Evolutionary conservation across 768 basidiomycete species (phyloP).

Genomic region (Pleurotus eryngii): DNA sequence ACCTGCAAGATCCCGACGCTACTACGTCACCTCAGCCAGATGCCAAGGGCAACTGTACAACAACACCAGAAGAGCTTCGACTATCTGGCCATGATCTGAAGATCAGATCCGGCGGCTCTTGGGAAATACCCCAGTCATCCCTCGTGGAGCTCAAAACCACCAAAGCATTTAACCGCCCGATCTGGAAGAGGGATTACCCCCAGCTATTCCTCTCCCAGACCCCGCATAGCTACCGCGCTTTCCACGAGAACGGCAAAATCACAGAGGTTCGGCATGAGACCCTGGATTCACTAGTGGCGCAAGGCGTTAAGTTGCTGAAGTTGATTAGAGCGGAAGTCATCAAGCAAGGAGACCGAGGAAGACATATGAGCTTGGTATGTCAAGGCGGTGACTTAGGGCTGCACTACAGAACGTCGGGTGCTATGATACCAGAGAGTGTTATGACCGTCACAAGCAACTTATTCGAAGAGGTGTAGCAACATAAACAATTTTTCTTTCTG

Average conservation of each 20-base stretch:
- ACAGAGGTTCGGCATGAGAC: conserved; percentile 37
- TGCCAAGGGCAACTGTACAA: not conserved
- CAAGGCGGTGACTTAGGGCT: conserved; percentile 41
- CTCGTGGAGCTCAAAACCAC: conserved; percentile 48
- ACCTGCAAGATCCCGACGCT: conserved; percentile 20
- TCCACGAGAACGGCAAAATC: conserved; percentile 56
- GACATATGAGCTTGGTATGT: conserved; percentile 52
- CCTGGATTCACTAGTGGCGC: conserved; percentile 35
- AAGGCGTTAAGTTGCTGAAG: conserved; percentile 29
- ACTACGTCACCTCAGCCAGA: conserved; percentile 20
- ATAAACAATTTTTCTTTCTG: too few species aligned
- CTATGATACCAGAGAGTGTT: too few species aligned
- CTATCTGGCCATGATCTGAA: conserved; percentile 12
- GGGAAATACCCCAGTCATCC: conserved; percentile 37
- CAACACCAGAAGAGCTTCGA: conserved; percentile 22
- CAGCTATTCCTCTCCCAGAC: conserved; percentile 73
- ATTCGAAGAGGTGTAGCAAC: too few species aligned
- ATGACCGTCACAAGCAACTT: too few species aligned
- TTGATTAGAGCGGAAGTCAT: conserved; percentile 47
- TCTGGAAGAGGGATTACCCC: conserved; percentile 62
- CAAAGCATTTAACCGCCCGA: conserved; percentile 25
- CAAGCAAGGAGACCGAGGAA: conserved; percentile 47
- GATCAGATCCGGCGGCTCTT: conserved; percentile 22
- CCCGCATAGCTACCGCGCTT: conserved; percentile 52
- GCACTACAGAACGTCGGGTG: conserved; percentile 37